phyloP scores from a whole-genome alignment of 257 asterid genomes.

The Rhazya stricta region DNA sequence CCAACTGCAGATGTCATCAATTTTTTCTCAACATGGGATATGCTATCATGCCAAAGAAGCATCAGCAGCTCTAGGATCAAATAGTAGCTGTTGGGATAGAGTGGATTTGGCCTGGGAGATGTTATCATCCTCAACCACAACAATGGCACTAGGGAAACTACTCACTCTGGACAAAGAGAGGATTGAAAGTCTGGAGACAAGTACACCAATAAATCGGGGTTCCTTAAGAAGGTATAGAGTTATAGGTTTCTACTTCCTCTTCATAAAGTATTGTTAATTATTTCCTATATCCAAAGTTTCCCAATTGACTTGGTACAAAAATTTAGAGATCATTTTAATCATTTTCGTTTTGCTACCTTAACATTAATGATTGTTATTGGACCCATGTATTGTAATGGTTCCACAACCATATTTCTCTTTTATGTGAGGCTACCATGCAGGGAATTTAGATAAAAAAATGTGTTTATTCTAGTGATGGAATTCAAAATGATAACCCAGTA shows the following conservation, averaged over 20 bases:
- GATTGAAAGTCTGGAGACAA: conserved; percentile 18
- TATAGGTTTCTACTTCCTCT: conserved; percentile 5
- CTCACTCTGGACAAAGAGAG: conserved; percentile 33
- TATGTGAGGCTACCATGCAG: background rate
- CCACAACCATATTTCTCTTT: background rate
- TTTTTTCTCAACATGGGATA: conserved; percentile 70
- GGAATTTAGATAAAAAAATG: background rate
- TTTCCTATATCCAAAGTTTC: background rate
- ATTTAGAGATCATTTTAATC: background rate
- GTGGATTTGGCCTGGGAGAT: conserved; percentile 73
- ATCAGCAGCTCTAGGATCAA: conserved; percentile 41
- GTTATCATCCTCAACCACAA: conserved; percentile 55
- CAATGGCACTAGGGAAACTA: conserved; percentile 75
- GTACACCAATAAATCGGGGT: conserved; percentile 22
- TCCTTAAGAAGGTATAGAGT: conserved; percentile 47
- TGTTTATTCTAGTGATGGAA: background rate
- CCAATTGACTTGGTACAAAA: background rate
- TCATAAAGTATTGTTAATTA: background rate
- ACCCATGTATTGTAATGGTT: background rate
- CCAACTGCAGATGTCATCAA: conserved; percentile 69
- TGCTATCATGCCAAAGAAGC: conserved; percentile 65
- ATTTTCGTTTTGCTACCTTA: background rate
- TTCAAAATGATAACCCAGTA: background rate
- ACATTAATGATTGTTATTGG: background rate
- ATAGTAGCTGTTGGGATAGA: conserved; percentile 28